Base-by-base conservation (phyloP, 495 filamentous ascomycete genomes). In the Penicillium arizonense region DNA sequence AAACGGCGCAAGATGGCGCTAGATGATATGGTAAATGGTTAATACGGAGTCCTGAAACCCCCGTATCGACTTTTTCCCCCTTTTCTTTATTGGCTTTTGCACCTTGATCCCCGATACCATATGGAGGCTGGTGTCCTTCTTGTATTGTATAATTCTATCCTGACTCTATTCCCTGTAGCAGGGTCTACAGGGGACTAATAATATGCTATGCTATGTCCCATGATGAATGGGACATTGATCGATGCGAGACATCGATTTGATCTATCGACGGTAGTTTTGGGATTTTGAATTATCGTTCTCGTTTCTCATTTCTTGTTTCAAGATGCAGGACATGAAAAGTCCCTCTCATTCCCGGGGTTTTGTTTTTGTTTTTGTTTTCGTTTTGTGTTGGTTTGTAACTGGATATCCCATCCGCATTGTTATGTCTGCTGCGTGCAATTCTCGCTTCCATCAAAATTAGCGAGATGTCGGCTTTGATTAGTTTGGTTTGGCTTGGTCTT, bases 1-100 rank as follows among this genome's bases (percentile, higher is more conserved):
- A 59, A 91, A 80, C 63, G 95, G 76, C 73, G 78, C 84, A 57
- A 86, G 77, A 62, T 87, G 91, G 56, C 74, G 12, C 44, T 77
- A 44, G 70, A 77, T 50, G 73, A 77, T 39, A 77, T 77, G 64
- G 74, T 77, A 13, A 77, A 77, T 38, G 73, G 69, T 21, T 77
- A 55, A 59, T 23, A 14, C 13, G 28, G 28, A 8, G 38, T 37
- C 24, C 11, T 5, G n/a, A 16, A n/a, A 14, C 0, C 21, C 14
- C 16, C 12, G 18, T 44, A 39, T 52, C 50, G 42, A 28, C 52
- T 53, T 52, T 47, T 46, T 40, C 18, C 16, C 35, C 33, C 47
- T 9, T 13, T 47, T 44, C 44, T 51, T 47, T 30, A 47, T 53
- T 35, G 35, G 12, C 34, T 33, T 40, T 39, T 32, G 20, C 16